These are phyloP conservation scores for Mortierella sp. DNA, from an alignment of 371 early-diverging fungal genomes.

Conservation along the genomic window DNA sequence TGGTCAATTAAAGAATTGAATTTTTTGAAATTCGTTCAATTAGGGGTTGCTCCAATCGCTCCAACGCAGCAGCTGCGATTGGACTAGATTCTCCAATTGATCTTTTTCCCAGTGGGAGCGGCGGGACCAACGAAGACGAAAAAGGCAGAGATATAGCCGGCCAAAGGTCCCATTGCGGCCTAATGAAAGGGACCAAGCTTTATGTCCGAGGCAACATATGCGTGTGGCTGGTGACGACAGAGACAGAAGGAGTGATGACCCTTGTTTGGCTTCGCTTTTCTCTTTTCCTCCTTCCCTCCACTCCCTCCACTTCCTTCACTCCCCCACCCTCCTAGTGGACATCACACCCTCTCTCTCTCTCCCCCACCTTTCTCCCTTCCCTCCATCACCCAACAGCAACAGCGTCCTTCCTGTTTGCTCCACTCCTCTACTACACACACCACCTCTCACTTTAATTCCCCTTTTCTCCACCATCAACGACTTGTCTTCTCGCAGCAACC, in stretches of 20 bases:
- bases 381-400: not conserved
- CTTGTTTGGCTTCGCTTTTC: not conserved
- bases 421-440: conserved; percentile 15
- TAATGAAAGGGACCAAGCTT: not conserved
- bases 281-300: not conserved
- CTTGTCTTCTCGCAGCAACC: not conserved
- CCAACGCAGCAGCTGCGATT: conserved; percentile 29
- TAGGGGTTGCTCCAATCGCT: conserved; percentile 15
- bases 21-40: too few species aligned
- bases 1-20: not conserved
- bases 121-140: not conserved
- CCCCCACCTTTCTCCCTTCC: not conserved
- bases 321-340: not conserved
- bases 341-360: not conserved
- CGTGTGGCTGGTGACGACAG: not conserved
- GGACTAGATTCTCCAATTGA: too few species aligned
- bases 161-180: not conserved
- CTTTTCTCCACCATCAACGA: not conserved
- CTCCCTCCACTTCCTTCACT: not conserved
- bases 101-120: not conserved
- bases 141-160: not conserved
- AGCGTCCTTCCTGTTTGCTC: conserved; percentile 23
- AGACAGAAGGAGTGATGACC: too few species aligned
- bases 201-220: not conserved
- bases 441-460: not conserved